Conservation (phyloP, 371 early-diverging fungal species). For the Aphelidium insulamus region DNA sequence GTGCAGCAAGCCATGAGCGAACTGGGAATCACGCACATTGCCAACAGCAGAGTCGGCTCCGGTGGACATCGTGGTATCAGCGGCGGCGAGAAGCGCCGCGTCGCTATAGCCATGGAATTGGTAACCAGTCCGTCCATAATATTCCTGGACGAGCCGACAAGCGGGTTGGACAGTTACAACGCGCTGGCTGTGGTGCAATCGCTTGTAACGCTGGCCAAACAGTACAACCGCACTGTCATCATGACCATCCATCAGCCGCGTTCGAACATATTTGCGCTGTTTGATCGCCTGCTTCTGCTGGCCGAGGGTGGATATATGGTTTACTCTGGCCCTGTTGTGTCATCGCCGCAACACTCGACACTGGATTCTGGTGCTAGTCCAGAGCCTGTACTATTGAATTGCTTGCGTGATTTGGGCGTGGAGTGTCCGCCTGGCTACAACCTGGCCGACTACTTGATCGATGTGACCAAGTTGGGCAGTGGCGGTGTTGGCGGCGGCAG, state of each 20-base stretch:
- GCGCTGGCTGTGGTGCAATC: constrained; percentile 74
- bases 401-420: constrained; percentile 34
- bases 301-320: constrained; percentile 58
- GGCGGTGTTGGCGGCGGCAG: not conserved
- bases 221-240: constrained; percentile 64
- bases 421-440: constrained; percentile 76
- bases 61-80: constrained; percentile 52
- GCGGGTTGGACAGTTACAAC: constrained; percentile 73
- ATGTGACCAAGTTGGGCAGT: constrained; percentile 39
- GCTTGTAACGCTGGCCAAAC: constrained; percentile 52
- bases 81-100: constrained; percentile 84
- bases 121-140: constrained; percentile 58
- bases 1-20: constrained; percentile 42
- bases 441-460: constrained; percentile 72
- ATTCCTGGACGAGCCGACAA: constrained; percentile 75
- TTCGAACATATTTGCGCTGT: constrained; percentile 65
- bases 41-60: constrained; percentile 36
- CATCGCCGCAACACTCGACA: constrained; percentile 18
- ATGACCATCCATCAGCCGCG: constrained; percentile 92
- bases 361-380: too few relatives aligned
- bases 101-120: constrained; percentile 73
- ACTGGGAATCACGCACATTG: constrained; percentile 38
- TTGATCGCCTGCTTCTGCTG: constrained; percentile 69
- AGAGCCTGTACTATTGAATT: too few relatives aligned
- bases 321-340: constrained; percentile 44